Evolutionary conservation across 1,284 basidiomycete genomes (phyloP).

Genomic region (Ceraceosorus bombacis): DNA sequence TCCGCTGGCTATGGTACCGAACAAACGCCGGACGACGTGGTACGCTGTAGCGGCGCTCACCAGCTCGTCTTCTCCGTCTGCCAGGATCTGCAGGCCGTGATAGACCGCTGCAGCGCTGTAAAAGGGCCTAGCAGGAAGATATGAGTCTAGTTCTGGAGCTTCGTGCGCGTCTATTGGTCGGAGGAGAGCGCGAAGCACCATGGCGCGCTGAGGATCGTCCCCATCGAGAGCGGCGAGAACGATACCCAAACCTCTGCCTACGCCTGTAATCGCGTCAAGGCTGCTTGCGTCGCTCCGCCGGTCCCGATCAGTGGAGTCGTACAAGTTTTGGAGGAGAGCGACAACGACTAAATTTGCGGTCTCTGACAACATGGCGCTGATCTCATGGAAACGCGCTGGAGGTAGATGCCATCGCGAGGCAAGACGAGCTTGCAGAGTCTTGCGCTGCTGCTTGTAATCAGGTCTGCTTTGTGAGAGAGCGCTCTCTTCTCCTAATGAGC

Average conservation of each 20-base stretch:
- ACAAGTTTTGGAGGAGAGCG: neutral
- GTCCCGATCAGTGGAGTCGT: neutral
- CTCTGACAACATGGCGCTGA: neutral
- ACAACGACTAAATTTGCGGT: constrained; percentile 1
- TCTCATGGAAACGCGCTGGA: neutral
- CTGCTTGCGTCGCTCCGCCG: too few relatives aligned
- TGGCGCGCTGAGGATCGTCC: too few relatives aligned
- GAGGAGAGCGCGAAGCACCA: too few relatives aligned
- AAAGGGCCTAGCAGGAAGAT: constrained; percentile 20
- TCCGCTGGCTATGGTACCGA: constrained; percentile 61
- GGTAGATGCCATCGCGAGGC: too few relatives aligned
- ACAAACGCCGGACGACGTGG: constrained; percentile 56
- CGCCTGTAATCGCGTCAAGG: too few relatives aligned
- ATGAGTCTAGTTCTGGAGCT: too few relatives aligned
- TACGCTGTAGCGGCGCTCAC: constrained; percentile 10
- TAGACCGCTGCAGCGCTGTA: constrained; percentile 15
- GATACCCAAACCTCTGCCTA: too few relatives aligned
- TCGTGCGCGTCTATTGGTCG: too few relatives aligned
- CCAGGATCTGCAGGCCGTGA: constrained; percentile 10
- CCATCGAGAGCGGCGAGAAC: too few relatives aligned
- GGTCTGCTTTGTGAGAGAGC: neutral
- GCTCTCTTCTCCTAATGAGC: constrained; percentile 44
- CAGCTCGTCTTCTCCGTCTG: neutral
- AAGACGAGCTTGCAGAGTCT: too few relatives aligned
- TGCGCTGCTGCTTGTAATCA: too few relatives aligned